Percentiles rank a stretch among this genome's conserved stretches.
These are phyloP conservation scores for Brassica carinata DNA, from an alignment of 345 rosid genomes.

Conservation along the genomic window DNA sequence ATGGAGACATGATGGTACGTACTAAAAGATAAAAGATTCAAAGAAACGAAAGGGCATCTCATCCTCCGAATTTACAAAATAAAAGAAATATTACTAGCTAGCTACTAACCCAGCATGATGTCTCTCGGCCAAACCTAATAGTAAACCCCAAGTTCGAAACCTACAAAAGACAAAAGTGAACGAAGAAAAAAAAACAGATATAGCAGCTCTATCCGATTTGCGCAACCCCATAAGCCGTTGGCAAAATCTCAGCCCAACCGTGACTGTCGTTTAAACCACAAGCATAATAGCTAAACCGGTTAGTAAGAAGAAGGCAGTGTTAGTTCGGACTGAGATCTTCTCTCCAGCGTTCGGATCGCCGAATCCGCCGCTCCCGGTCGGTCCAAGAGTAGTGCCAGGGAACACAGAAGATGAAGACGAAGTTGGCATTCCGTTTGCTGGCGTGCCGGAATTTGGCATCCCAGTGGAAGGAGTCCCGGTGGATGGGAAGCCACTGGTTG, in stretches of 20 bases:
- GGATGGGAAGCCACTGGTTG: conserved; percentile 13
- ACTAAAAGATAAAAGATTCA: conserved; percentile 3
- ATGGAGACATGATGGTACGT: conserved; percentile 6
- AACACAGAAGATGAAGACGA: conserved; percentile 40
- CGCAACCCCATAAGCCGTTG: conserved; percentile 17
- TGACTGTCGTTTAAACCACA: conserved; percentile 11
- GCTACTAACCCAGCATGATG: conserved; percentile 32
- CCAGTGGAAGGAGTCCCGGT: conserved; percentile 38
- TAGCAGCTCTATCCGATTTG: conserved; percentile 18
- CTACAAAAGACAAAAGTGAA: conserved; percentile 18
- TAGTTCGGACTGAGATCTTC: conserved; percentile 1
- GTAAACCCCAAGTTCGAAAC: conserved; percentile 2
- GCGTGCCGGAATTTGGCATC: conserved; percentile 35
- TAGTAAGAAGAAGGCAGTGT: conserved; percentile 3
- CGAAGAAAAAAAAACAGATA: neutral
- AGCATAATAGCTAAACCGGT: conserved; percentile 17
- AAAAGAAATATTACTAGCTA: conserved; percentile 31
- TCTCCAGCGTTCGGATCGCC: conserved; percentile 32
- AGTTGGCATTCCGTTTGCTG: conserved; percentile 36
- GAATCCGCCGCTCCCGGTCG: conserved; percentile 32
- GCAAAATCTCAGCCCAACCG: conserved; percentile 11
- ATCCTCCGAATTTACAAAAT: conserved; percentile 38
- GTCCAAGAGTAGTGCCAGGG: conserved; percentile 42
- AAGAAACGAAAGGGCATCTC: conserved; percentile 20
- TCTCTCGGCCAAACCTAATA: conserved; percentile 36